Evolutionary conservation across 2,329 filamentous ascomycete species (phyloP).

Genomic region (Arthrocladium fulminans): DNA sequence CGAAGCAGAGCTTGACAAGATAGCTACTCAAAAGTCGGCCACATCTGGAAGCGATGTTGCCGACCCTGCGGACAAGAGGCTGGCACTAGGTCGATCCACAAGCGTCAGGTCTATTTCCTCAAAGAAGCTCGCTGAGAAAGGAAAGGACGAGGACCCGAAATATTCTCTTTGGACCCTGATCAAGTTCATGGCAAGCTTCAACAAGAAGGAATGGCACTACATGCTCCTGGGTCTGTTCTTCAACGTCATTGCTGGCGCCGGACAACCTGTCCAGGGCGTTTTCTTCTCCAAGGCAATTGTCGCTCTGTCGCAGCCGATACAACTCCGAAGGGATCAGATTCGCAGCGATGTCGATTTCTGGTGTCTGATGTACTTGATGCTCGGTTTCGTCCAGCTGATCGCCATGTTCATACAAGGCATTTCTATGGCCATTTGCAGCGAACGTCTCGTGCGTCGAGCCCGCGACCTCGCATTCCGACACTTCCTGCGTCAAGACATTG

Average conservation of each 20-base stretch:
- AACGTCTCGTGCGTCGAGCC: conserved; percentile 72
- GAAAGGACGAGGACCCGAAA: conserved; percentile 43
- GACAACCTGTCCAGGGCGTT: conserved; percentile 66
- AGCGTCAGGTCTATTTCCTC: conserved; percentile 57
- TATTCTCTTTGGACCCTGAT: conserved; percentile 69
- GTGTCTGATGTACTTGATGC: conserved; percentile 79
- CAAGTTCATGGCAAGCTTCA: conserved; percentile 72
- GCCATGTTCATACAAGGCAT: conserved; percentile 61
- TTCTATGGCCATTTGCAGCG: conserved; percentile 76
- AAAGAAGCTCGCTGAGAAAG: conserved; percentile 52
- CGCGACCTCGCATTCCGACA: conserved; percentile 73
- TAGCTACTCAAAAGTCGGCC: conserved; percentile 28
- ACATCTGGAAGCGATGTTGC: conserved; percentile 5
- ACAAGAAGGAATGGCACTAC: conserved; percentile 58
- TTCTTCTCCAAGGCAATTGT: conserved; percentile 86
- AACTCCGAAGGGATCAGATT: conserved; percentile 46
- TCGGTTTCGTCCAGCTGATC: conserved; percentile 65
- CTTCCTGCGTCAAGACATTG: conserved; percentile 85
- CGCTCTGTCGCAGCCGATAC: conserved; percentile 51
- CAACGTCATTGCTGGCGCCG: conserved; percentile 68
- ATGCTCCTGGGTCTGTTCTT: conserved; percentile 69
- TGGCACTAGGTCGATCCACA: conserved; percentile 32
- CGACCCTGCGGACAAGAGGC: conserved; percentile 28
- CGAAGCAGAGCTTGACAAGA: conserved; percentile 25
- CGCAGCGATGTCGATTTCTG: conserved; percentile 71